Base-by-base conservation (phyloP, 2,329 filamentous ascomycete species). In the Lachnellula arida region DNA sequence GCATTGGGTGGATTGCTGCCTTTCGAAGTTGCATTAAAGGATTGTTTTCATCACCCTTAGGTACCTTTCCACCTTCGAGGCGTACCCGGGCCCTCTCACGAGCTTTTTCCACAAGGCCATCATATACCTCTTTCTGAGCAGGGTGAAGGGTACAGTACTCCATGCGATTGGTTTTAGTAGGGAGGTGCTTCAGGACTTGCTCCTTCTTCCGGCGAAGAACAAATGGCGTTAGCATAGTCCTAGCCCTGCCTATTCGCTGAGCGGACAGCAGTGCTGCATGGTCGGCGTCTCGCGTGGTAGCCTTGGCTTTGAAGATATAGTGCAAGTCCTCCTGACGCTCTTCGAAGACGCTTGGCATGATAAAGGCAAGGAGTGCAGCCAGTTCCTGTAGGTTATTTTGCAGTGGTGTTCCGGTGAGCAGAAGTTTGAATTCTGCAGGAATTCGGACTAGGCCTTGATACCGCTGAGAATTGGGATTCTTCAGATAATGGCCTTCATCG, bases 331-430 rank as follows among this genome's bases (percentile, higher is more conserved):
- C 86, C 65, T 88, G 84, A 60, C 87, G 85, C 37, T 86, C 81
- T 9, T 82, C 77, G 70, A 99, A 99, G 37, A 97, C 81, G 7
- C 82, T 75, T 0, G 94, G 94, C 72, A 97, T 87, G 66, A 99
- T 91, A 69, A 99, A 97, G n/a, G 87, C 90, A 12, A 99, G 81
- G 14, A 99, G 81, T 2, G 91, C 89, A 42, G 91, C 87, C 66
- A 99, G 83, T 73, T 99, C 94, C 68, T 93, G 87, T 19, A 99
- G 77, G 70, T 97, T 97, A 74, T 99, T 95, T 71, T 95, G 90
- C 2, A 99, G 80, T 0, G 94, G 94, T 0, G 94, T 99, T 43
- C 94, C 94, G 28, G 87, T 90, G 25, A 99, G 81, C 4, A 99
- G 79, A 50, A 99, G 81, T 59, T 91, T 86, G 79, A 94, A 97